These are phyloP conservation scores for Lyophyllum atratum DNA, from an alignment of 768 basidiomycete genomes.

Conservation along the genomic window DNA sequence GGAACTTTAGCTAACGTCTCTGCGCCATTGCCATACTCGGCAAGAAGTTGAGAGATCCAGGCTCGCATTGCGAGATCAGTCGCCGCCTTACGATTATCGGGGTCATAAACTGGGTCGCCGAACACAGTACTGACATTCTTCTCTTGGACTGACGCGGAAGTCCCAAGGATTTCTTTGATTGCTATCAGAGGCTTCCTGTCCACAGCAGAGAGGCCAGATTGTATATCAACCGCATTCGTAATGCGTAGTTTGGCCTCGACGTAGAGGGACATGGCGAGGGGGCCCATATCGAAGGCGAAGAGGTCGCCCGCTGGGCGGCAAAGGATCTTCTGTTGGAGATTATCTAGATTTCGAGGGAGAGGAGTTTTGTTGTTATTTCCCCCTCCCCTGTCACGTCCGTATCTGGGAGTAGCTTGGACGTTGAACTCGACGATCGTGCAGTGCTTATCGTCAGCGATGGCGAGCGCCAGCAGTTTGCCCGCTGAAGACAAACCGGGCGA, in stretches of 20 bases:
- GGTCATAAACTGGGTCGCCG: conserved; percentile 35
- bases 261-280: conserved; percentile 50
- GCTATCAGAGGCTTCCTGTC: conserved; percentile 42
- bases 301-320: conserved; percentile 45
- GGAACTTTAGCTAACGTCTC: conserved; percentile 42
- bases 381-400: conserved; percentile 13
- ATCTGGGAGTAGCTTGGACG: conserved; percentile 13
- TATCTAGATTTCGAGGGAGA: conserved; percentile 15
- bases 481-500: conserved; percentile 48
- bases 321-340: conserved; percentile 38
- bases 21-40: conserved; percentile 40
- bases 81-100: conserved; percentile 27
- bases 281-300: conserved; percentile 57
- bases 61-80: conserved; percentile 45
- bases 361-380: conserved; percentile 18
- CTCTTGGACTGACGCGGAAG: conserved; percentile 33
- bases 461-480: conserved; percentile 47
- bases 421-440: conserved; percentile 39
- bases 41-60: conserved; percentile 52
- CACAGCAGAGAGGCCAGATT: conserved; percentile 45
- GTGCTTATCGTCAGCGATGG: conserved; percentile 40
- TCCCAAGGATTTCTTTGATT: conserved; percentile 43
- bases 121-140: conserved; percentile 40
- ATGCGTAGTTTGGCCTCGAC: conserved; percentile 43
- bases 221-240: conserved; percentile 56